Evolutionary conservation across 129 eudicot species (phyloP).

Genomic region (Arctium lappa): DNA sequence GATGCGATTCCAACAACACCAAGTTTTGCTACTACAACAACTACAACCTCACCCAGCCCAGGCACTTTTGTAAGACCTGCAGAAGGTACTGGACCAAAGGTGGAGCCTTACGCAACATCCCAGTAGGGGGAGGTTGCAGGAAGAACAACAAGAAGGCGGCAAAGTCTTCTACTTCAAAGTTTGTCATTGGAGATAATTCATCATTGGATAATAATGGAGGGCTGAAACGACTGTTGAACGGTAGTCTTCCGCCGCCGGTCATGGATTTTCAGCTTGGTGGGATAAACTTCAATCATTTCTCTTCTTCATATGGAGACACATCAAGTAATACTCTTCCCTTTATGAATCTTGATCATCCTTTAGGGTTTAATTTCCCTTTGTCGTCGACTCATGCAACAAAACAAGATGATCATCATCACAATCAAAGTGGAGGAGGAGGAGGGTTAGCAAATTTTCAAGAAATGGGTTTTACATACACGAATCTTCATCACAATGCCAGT

Average conservation of each 20-base stretch:
- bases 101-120: constrained; percentile 85
- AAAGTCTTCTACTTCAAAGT: constrained; percentile 33
- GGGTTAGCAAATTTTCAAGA: constrained; percentile 35
- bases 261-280: constrained; percentile 77
- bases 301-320: constrained; percentile 45
- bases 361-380: constrained; percentile 26
- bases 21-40: constrained; percentile 95
- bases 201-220: constrained; percentile 31
- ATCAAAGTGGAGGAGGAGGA: constrained; percentile 17
- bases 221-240: constrained; percentile 33
- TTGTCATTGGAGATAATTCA: constrained; percentile 28
- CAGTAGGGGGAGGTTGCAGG: constrained; percentile 88
- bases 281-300: constrained; percentile 32
- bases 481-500: constrained; percentile 11
- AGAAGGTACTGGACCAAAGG: constrained; percentile 91
- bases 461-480: constrained; percentile 28
- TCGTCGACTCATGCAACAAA: background rate
- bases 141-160: constrained; percentile 52
- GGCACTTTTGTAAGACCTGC: constrained; percentile 95
- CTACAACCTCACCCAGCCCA: constrained; percentile 82
- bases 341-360: constrained; percentile 51
- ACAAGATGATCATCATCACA: background rate
- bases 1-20: constrained; percentile 89
- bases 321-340: constrained; percentile 21
- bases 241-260: constrained; percentile 24